These are phyloP conservation scores for Thamnidium elegans DNA, from an alignment of 192 early-diverging fungal genomes.

Conservation along the genomic window DNA sequence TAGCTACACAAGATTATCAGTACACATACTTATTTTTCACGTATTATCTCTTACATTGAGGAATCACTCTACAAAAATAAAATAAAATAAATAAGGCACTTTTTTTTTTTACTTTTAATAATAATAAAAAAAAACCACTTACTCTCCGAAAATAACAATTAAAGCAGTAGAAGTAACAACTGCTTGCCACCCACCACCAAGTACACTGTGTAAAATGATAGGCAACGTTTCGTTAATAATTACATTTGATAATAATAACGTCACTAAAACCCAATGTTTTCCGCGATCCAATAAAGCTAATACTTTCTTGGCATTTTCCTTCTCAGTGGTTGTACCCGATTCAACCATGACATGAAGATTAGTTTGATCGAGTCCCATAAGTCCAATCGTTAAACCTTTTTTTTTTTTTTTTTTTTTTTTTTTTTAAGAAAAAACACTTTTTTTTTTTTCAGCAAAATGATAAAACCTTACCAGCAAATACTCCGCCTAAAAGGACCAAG, in stretches of 20 bases:
- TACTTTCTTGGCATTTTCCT: slow-evolving; percentile 63
- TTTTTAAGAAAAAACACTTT: no score
- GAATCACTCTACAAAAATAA: slow-evolving; percentile 61
- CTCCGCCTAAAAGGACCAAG: slow-evolving; percentile 77
- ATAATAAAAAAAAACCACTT: slow-evolving; percentile 26
- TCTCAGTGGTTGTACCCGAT: slow-evolving; percentile 69
- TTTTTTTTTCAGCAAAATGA: no score
- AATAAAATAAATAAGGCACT: not conserved
- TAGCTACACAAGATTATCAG: slow-evolving; percentile 43
- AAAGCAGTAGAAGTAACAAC: slow-evolving; percentile 84
- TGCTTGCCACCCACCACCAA: slow-evolving; percentile 76
- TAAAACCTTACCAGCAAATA: slow-evolving; percentile 80
- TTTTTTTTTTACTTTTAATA: not conserved
- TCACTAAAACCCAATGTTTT: slow-evolving; percentile 90
- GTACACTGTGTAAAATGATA: slow-evolving; percentile 74
- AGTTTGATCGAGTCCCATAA: slow-evolving; percentile 72
- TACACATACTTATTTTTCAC: no score
- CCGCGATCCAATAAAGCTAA: slow-evolving; percentile 42
- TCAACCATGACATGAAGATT: slow-evolving; percentile 78
- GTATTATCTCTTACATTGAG: slow-evolving; percentile 51
- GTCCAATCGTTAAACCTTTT: slow-evolving; percentile 31
- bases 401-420: not conserved
- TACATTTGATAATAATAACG: slow-evolving; percentile 90
- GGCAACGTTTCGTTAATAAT: slow-evolving; percentile 93
- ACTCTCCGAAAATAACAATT: slow-evolving; percentile 96